Base-by-base conservation (phyloP, 495 filamentous ascomycete genomes). In the Aspergillus diversus region DNA sequence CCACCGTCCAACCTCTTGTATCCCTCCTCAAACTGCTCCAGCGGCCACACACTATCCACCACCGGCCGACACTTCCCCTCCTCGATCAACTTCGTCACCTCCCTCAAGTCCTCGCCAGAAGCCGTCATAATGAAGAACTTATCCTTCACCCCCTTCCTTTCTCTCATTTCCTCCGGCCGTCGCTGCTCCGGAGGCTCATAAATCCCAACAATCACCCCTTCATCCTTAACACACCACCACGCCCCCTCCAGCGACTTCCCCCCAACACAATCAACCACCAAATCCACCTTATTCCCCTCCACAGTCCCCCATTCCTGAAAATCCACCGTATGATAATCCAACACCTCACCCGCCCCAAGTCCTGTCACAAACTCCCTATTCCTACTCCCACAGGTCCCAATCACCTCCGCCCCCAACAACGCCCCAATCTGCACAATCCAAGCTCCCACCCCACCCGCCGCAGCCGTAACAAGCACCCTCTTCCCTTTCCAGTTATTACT, bases 391-490 rank as follows among this genome's bases (percentile, higher is more conserved):
- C 73, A 71, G 3, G 68, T 75, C 34, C 67, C 75, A 32, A 85
- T 70, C 16, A 77, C 76, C 47, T 76, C 68, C 6, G 74, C 71
- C 6, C 77, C 80, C 0, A 80, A 71, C 33, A 76, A 59, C 37
- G 63, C 69, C 4, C 83, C 85, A 21, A 89, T 66, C 69, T 87
- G 86, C 55, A 84, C 74, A 11, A 78, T 69, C 85, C 83, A 86
- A 31, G 79, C 74, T 1, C 86, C 86, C 5, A 85, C 81, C 2
- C 81, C 80, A 1, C 84, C 75, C 6, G 79, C 66, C 15, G 83
- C 84, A 39, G 72, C 80, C 12, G 78, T 83, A 27, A 86, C 71
- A 7, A 85, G 70, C 2, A 84, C 66, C 33, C 74, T 67, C 62
- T 77, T 77, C 33, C 65, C 70, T 5, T 60, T 72, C 55, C 66